Evolutionary conservation across 2,329 filamentous ascomycete genomes (phyloP).

Genomic region (Fusarium sp.): DNA sequence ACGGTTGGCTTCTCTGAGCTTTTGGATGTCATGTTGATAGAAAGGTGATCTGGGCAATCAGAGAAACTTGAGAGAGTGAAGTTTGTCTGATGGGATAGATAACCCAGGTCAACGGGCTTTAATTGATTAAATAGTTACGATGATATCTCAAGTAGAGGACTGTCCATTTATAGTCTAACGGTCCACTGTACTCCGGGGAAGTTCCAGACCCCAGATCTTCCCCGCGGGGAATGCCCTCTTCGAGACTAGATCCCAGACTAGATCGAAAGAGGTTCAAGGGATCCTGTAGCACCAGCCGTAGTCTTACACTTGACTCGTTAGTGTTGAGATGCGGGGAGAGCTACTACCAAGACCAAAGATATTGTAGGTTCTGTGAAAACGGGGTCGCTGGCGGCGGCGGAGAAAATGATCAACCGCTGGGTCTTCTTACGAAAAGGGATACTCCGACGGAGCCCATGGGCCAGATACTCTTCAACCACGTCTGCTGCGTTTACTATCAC

Average conservation of each 20-base stretch:
- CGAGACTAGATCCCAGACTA: neutral
- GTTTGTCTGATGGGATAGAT: neutral
- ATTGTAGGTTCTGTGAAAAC: neutral
- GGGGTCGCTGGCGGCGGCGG: no score
- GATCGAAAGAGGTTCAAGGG: neutral
- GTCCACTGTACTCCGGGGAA: neutral
- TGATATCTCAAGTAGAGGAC: neutral
- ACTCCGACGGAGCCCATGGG: neutral
- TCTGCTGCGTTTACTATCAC: no score
- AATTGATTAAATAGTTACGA: neutral
- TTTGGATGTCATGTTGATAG: neutral
- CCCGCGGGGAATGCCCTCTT: neutral
- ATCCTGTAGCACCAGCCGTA: no score
- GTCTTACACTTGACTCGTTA: neutral
- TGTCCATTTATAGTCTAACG: neutral
- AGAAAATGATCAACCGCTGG: neutral
- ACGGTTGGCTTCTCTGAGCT: neutral
- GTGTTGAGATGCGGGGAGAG: neutral
- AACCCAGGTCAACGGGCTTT: no score
- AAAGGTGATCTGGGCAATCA: no score
- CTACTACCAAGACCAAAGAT: neutral
- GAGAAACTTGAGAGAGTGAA: neutral
- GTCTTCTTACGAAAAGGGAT: neutral
- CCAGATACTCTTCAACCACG: no score
- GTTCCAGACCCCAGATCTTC: neutral